These are phyloP conservation scores for Didymella pinodella DNA, from an alignment of 2,329 filamentous ascomycete genomes.

Conservation along the genomic window DNA sequence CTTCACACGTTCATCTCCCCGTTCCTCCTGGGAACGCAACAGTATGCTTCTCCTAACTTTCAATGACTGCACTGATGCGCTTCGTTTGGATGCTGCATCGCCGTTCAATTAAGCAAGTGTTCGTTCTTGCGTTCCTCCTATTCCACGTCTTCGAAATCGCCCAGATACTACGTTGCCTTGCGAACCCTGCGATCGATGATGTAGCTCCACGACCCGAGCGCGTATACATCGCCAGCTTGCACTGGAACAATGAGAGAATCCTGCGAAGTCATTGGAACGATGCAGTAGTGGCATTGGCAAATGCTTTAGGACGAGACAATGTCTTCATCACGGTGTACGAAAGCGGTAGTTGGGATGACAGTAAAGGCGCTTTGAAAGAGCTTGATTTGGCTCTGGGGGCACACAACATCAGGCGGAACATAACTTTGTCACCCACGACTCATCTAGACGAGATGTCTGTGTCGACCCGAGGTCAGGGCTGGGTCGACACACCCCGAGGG, in stretches of 20 bases:
- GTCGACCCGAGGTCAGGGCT: neutral
- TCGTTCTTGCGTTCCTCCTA: neutral
- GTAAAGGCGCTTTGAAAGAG: neutral
- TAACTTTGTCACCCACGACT: neutral
- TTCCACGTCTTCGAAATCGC: neutral
- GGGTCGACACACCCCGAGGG: neutral
- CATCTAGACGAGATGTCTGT: neutral
- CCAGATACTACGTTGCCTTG: neutral
- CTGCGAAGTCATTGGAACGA: neutral
- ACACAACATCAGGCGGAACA: neutral
- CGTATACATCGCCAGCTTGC: neutral
- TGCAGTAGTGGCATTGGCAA: neutral
- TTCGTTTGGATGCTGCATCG: neutral
- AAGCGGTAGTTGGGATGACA: neutral
- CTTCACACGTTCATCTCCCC: no score
- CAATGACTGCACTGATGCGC: no score
- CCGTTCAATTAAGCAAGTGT: neutral
- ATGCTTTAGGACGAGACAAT: neutral
- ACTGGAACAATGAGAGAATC: neutral
- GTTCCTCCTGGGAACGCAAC: no score
- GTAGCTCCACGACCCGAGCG: neutral
- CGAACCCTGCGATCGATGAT: neutral
- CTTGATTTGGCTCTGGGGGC: neutral
- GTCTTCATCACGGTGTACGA: neutral
- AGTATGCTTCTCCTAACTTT: no score